Evolutionary conservation across 371 early-diverging fungal species (phyloP), one percentile per base, ranked within the genome.

Genomic region (Actinomucor elegans): DNA sequence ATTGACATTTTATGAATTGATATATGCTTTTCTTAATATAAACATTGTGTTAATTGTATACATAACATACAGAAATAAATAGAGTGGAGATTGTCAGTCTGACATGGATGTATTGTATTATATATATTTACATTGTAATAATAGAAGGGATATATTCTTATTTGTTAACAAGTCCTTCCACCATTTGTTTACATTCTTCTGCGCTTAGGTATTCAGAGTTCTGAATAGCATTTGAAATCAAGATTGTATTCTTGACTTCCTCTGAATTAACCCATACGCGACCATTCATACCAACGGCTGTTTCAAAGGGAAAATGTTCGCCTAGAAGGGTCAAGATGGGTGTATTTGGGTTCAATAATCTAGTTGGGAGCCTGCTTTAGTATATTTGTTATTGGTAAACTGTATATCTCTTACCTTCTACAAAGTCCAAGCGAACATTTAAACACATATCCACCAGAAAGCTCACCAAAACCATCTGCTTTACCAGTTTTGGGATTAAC

Each of bases 271-370:
- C 64, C 97, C 97, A 97, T 23, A 96, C 84, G 28, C 91, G 85
- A 17, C 98, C 98, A 67, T 97, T 97, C 76, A 94, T 81, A 12
- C 97, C 98, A 27, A 94, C 84, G 0, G 94, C 94, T 14, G 80
- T 75, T 68, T 97, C 96, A 61, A 94, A 95, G 0, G 94, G 85
- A 31, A 94, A 67, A 15, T 84, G 73, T 26, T 84, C 71, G 5
- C 90, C 92, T 27, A 97, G 66, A 5, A 77, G 65, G 4, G 64
- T 55, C 40, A 93, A 67, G 7, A 94, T 80, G 14, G 87, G 78
- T 20, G 86, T 84, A 23, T 79, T 73, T 3, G 91, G 86, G 53
- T 87, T 75, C 24, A 94, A 59, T 52, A 94, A 71, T 58, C 91
- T 91, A 36, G 12, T 5, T 11, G n/a, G 23, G 23, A 40, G 6